A percentile compares a stretch with the other conserved stretches of the same genome.
These are phyloP conservation scores for Rhododendron simsii DNA, from an alignment of 148 eudicot species.

Conservation along the genomic window DNA sequence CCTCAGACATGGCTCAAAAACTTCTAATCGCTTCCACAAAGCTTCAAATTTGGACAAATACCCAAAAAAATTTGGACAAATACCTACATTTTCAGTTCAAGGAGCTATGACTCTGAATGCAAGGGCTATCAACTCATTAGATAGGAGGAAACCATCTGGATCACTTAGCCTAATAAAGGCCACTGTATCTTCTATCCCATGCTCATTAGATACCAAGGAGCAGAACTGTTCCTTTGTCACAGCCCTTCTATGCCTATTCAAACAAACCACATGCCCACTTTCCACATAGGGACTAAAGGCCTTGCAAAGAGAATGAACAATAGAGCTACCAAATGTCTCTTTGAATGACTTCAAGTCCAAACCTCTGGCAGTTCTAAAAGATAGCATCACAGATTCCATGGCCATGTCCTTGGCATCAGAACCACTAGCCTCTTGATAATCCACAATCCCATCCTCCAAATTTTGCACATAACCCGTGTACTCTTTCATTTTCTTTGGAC, in stretches of 20 bases:
- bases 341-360: constrained; percentile 55
- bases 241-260: constrained; percentile 52
- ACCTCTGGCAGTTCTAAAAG: constrained; percentile 81
- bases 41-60: not conserved
- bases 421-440: constrained; percentile 12
- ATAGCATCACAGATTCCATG: constrained; percentile 81
- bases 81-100: constrained; percentile 18
- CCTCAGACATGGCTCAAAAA: not conserved
- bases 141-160: constrained; percentile 91
- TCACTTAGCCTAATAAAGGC: constrained; percentile 75
- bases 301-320: constrained; percentile 44
- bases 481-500: constrained; percentile 75
- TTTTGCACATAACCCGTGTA: constrained; percentile 54
- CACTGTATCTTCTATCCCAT: constrained; percentile 22
- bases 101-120: constrained; percentile 68
- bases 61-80: too few species aligned
- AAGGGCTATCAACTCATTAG: constrained; percentile 82
- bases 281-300: constrained; percentile 59
- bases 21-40: not conserved
- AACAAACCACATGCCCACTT: constrained; percentile 74
- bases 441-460: constrained; percentile 47
- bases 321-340: constrained; percentile 55
- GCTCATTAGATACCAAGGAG: constrained; percentile 36
- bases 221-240: constrained; percentile 34
- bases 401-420: constrained; percentile 57